Conservation (phyloP, 495 filamentous ascomycete species). For the Hypomontagnella submonticulosa region DNA sequence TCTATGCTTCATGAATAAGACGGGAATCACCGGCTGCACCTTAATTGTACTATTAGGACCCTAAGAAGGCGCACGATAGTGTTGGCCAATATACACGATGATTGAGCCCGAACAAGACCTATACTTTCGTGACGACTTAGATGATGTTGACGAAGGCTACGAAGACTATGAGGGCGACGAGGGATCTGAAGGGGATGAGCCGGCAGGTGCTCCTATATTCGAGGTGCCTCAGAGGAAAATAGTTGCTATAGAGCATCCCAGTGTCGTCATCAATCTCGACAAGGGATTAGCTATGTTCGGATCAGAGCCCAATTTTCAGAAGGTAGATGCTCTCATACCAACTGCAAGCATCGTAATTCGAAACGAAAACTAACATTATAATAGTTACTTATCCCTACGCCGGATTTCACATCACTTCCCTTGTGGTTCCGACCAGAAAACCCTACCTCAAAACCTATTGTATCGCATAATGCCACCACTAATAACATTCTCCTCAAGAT, state of each 20-base stretch:
- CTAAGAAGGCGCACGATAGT: background rate
- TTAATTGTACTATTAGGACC: too few relatives aligned
- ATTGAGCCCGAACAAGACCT: constrained; percentile 23
- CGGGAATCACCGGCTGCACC: too few relatives aligned
- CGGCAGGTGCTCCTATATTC: constrained; percentile 52
- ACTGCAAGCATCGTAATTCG: background rate
- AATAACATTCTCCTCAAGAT: constrained; percentile 88
- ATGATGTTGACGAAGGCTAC: constrained; percentile 20
- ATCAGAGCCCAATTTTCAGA: constrained; percentile 68
- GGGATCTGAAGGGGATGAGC: constrained; percentile 7
- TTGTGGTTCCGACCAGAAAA: constrained; percentile 82
- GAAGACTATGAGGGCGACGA: constrained; percentile 22
- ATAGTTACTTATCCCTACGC: constrained; percentile 39
- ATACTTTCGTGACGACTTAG: constrained; percentile 4
- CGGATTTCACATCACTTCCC: constrained; percentile 59
- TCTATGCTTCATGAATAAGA: too few relatives aligned
- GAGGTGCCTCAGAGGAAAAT: constrained; percentile 71
- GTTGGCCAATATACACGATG: background rate
- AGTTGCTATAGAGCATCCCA: constrained; percentile 88
- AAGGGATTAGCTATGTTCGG: constrained; percentile 84
- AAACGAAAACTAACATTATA: constrained; percentile 5
- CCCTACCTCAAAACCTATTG: constrained; percentile 75
- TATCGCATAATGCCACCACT: constrained; percentile 74
- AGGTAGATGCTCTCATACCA: constrained; percentile 60
- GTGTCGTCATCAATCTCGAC: constrained; percentile 82